These are phyloP conservation scores for Backusella morwellensis DNA, from an alignment of 192 early-diverging fungal genomes.

Conservation along the genomic window DNA sequence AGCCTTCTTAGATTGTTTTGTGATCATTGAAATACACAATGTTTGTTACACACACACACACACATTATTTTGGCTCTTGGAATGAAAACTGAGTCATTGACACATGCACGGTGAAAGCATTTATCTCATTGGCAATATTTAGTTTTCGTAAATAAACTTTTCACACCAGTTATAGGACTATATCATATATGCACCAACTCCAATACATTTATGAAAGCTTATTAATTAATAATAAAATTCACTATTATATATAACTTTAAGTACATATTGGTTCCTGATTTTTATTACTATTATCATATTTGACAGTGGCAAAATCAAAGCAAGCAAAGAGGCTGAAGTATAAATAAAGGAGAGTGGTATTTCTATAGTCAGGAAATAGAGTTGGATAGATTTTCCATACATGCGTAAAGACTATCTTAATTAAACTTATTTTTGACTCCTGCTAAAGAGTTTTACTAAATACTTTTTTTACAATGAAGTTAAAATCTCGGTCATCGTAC, in stretches of 20 bases:
- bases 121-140: not conserved
- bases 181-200: not conserved
- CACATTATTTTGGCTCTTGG: not conserved
- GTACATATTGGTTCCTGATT: not conserved
- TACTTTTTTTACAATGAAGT: no score
- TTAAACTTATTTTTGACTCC: no score
- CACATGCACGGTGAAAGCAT: no score
- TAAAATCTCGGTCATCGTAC: no score
- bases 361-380: not conserved
- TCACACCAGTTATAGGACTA: not conserved
- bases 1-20: not conserved
- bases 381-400: not conserved
- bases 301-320: constrained; percentile 3
- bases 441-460: no score
- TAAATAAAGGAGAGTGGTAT: not conserved
- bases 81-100: not conserved
- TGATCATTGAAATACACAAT: not conserved
- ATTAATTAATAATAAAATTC: no score
- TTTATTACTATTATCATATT: not conserved
- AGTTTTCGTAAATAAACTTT: not conserved
- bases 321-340: not conserved
- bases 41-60: not conserved
- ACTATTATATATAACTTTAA: not conserved
- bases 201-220: not conserved
- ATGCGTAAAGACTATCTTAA: not conserved